Evolutionary conservation across 1,139 yeast species (phyloP), one percentile per base, ranked within the genome.

Genomic region (Lodderomyces oxycetoniae): DNA sequence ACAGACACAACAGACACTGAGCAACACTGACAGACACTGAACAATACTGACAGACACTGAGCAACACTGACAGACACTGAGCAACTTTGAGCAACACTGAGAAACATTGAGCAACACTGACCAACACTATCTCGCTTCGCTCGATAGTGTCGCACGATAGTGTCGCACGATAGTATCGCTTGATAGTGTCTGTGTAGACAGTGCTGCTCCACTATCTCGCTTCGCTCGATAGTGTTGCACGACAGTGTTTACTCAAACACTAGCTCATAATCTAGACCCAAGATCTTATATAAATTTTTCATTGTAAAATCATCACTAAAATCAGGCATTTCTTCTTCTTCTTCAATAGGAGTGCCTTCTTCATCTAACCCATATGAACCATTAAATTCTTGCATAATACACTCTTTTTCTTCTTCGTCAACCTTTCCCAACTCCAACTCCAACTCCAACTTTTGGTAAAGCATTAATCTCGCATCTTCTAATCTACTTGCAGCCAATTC

Each of bases 261-360:
- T 34, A 48, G 36, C 7, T 33, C 30, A 37, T 45, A 45, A 37
- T 49, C 47, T 14, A 46, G 26, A n/a, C 40, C 38, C 19, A 49
- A 38, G 16, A 40, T 38, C 14, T 28, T 27, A 35, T 46, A 49
- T 27, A 49, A 27, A 24, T 46, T 48, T 21, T 32, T 30, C 48
- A 49, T 47, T 3, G 44, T 41, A 14, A 47, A 36, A 17, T 45
- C 46, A 19, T 32, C 37, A 9, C 22, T 33, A 9, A 40, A 42
- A 1, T 28, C 32, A 2, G 43, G 43, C 3, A 20, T 12, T 4
- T 23, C 15, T 19, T 30, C 30, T 10, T 21, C 19, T n/a, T 37
- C 33, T 10, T 24, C 33, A 26, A 26, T 34, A 42, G 13, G 33
- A 32, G 20, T 30, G n/a, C 34, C 34, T 9, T 27, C 30, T 12